These are phyloP conservation scores for Pyrenochaeta sp. DNA, from an alignment of 2,329 filamentous ascomycete genomes.

Conservation along the genomic window DNA sequence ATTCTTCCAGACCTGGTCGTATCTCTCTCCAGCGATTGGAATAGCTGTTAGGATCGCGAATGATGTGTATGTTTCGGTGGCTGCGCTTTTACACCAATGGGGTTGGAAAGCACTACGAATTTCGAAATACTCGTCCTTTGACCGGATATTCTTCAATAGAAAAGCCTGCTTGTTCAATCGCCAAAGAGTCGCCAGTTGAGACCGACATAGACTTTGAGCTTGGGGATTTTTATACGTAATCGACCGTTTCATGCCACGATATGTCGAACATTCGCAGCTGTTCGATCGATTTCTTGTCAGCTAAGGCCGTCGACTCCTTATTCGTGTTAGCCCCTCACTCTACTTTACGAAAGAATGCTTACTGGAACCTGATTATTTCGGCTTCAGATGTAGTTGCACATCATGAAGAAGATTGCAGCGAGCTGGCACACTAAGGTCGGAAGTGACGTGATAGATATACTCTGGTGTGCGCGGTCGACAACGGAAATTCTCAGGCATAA, in stretches of 20 bases:
- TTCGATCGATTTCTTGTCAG: background rate
- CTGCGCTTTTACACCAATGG: background rate
- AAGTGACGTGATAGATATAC: background rate
- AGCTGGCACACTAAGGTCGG: background rate
- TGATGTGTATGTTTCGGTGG: background rate
- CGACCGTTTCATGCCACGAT: background rate
- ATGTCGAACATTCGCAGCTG: background rate
- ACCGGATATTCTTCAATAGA: background rate
- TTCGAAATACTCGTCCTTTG: background rate
- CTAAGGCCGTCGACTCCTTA: background rate
- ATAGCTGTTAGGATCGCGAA: background rate
- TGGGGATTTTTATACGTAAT: background rate
- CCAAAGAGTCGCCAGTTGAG: background rate
- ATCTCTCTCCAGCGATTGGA: background rate
- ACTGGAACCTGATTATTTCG: background rate
- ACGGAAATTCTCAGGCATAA: background rate
- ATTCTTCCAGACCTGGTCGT: background rate
- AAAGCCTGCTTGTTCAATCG: background rate
- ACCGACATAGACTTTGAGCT: background rate
- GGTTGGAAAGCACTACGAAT: background rate
- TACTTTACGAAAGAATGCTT: background rate
- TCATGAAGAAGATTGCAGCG: background rate
- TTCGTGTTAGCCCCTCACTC: background rate
- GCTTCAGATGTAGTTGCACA: background rate
- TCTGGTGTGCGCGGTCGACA: background rate